phyloP scores from a whole-genome alignment of 352 stramenopile species.

The Pythium volutum region DNA sequence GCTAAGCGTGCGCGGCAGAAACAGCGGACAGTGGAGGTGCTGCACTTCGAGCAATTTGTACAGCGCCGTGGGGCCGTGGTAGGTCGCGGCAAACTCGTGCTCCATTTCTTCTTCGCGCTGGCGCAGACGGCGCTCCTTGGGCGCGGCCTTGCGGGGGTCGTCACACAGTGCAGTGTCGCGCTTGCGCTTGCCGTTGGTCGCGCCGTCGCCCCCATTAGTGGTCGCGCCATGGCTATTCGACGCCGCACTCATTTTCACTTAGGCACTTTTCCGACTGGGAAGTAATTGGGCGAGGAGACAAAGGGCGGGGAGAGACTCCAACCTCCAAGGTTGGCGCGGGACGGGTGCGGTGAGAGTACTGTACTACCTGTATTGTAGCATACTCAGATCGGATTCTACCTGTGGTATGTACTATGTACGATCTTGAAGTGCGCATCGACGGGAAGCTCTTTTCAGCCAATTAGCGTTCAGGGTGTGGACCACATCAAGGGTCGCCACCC shows the following conservation, averaged over 20 bases:
- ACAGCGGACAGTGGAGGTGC: constrained; percentile 65
- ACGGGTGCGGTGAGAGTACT: constrained; percentile 1
- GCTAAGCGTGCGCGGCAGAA: constrained; percentile 75
- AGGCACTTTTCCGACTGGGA: too few relatives aligned
- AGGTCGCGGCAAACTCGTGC: constrained; percentile 77
- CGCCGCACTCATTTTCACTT: too few relatives aligned
- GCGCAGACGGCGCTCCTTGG: constrained; percentile 43
- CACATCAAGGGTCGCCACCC: constrained; percentile 17
- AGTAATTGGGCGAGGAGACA: background rate
- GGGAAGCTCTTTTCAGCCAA: constrained; percentile 12
- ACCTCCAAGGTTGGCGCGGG: too few relatives aligned
- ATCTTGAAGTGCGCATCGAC: constrained; percentile 22
- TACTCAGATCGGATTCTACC: constrained; percentile 20
- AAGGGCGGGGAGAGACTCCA: constrained; percentile 15
- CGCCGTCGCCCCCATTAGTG: background rate
- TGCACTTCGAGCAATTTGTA: constrained; percentile 83
- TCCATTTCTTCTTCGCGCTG: constrained; percentile 73
- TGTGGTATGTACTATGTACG: background rate
- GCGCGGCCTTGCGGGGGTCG: constrained; percentile 68
- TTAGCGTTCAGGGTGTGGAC: background rate
- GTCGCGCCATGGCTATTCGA: background rate
- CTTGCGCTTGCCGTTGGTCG: constrained; percentile 10
- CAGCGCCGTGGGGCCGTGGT: constrained; percentile 68
- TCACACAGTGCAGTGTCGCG: constrained; percentile 21
- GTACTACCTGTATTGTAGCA: background rate